phyloP scores from a whole-genome alignment of 2,329 filamentous ascomycete species.

The Tolypocladium album region DNA sequence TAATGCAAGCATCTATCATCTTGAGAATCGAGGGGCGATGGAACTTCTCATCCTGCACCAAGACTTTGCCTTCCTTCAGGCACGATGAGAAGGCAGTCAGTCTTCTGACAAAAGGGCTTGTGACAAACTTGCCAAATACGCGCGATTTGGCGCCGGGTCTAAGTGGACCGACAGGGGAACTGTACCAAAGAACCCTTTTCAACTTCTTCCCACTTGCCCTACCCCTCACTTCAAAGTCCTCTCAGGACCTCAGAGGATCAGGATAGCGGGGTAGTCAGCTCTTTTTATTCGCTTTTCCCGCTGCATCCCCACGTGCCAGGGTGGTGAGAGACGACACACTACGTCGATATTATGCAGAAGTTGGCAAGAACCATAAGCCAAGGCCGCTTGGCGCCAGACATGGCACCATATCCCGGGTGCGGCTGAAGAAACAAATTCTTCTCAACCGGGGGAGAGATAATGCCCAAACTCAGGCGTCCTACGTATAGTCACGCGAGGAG shows the following conservation, averaged over 20 bases:
- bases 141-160: neutral
- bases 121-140: no score
- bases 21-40: neutral
- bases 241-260: neutral
- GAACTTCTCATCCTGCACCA: neutral
- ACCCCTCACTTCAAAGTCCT: neutral
- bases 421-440: neutral
- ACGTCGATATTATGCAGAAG: neutral
- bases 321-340: neutral
- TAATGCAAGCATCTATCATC: neutral
- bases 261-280: neutral
- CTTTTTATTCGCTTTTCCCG: neutral
- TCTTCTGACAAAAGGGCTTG: no score
- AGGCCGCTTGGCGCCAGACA: neutral
- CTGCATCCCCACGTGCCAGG: neutral
- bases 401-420: neutral
- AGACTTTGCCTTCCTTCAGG: neutral
- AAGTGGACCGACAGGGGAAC: neutral
- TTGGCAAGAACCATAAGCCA: neutral
- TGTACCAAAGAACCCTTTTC: neutral
- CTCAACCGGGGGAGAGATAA: neutral
- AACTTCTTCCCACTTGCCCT: neutral
- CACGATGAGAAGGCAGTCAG: neutral
- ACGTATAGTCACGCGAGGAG: neutral
- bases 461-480: neutral